Evolutionary conservation across 768 basidiomycete species (phyloP), one percentile per base, ranked within the genome.

Genomic region (Russula sp.): DNA sequence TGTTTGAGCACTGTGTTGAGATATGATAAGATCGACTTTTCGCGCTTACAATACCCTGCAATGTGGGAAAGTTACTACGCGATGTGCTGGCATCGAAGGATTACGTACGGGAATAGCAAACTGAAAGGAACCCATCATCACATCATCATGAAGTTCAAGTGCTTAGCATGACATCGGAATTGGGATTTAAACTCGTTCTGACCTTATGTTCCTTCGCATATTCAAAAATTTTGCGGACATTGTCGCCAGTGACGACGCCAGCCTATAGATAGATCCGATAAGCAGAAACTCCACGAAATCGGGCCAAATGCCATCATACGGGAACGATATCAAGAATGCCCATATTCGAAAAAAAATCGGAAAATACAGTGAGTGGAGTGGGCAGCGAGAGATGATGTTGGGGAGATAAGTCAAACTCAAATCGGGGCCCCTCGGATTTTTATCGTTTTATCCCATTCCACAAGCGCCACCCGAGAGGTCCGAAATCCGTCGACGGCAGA

Each of bases 191-290:
- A 14, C n/a, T 70, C 82, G 67, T 67, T 61, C 64, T 51, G 54
- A 93, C 96, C 81, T 94, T 80, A 76, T 98, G 74, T 71, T 87
- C 84, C 72, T 89, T 90, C 51, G 95, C 96, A 75, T 96, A 97
- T 71, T 96, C 87, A 75, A 98, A 96, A 73, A 99, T 78, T 77
- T 94, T 95, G 78, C 93, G 87, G 71, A 93, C 90, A 75, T 98
- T 85, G 70, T 95, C 90, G 76, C 96, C 96, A 65, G 94, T 95
- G 74, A 99, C 78, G 66, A 99, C 96, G 69, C 96, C 96, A 75
- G 93, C 81, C 94, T 96, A 72, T 63, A 50, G 26, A 61, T 61
- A 50, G 28, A 61, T 61, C 14, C 13, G 24, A 52, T 58, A 3
- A 61, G 40, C 16, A 59, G 51, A 57, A 61, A 65, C 26, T 14